A percentile compares a stretch with the other conserved stretches of the same genome.
These are phyloP conservation scores for Salvia sclarea DNA, from an alignment of 305 asterid species.

Conservation along the genomic window DNA sequence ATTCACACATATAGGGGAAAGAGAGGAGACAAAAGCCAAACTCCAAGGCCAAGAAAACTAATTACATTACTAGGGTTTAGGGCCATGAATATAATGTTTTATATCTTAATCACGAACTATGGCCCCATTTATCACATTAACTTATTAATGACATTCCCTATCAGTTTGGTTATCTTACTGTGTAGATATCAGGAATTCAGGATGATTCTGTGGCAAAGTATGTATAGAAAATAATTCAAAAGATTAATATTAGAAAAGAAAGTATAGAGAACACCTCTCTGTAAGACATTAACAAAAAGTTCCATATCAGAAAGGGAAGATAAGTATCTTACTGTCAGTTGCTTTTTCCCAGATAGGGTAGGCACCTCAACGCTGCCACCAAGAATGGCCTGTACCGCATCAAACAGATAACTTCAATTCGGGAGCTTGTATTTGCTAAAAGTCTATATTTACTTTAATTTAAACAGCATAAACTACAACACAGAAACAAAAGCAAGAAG, in stretches of 20 bases:
- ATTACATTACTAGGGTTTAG: neutral
- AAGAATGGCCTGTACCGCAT: conserved; percentile 72
- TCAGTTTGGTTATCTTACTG: conserved; percentile 6
- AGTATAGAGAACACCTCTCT: neutral
- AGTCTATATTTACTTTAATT: conserved; percentile 13
- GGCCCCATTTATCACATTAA: conserved; percentile 13
- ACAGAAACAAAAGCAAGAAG: conserved; percentile 4
- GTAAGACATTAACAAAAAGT: conserved; percentile 22
- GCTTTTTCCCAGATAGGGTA: conserved; percentile 67
- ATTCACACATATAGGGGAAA: neutral
- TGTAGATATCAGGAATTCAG: neutral
- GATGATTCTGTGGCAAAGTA: neutral
- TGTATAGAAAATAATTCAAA: neutral
- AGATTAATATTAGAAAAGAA: neutral
- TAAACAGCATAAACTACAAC: conserved; percentile 2
- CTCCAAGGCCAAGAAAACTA: neutral
- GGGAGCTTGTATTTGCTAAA: neutral
- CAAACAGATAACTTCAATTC: conserved; percentile 22
- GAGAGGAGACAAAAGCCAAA: neutral
- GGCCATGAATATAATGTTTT: neutral
- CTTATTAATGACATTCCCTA: neutral
- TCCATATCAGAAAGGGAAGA: conserved; percentile 22
- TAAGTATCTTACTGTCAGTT: conserved; percentile 55
- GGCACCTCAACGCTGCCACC: conserved; percentile 86
- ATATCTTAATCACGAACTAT: neutral